Evolutionary conservation across 805 yeast species (phyloP), one percentile per base, ranked within the genome.

Genomic region (Wickerhamiella spandovensis): DNA sequence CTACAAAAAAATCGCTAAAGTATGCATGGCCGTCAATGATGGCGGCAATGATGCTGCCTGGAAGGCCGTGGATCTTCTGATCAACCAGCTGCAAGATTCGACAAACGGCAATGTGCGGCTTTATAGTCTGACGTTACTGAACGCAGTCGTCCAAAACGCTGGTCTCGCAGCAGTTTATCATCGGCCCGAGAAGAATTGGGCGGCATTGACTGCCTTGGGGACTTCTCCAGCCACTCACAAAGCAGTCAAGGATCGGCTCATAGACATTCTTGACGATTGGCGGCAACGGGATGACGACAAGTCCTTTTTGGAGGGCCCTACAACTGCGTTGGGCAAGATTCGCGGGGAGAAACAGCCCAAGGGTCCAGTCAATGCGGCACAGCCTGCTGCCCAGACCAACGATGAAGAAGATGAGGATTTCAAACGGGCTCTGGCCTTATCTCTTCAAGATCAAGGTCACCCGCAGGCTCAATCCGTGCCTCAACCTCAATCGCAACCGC

Each of bases 351-450:
- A 10, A 5, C 24, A 30, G 3, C n/a, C 18, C 28, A 22, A 15
- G 17, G 12, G n/a, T n/a, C 25, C 38, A 20, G 21, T 43, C 4
- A 18, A 43, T n/a, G 35, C 38, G 32, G 41, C 35, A 25, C 6
- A 7, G 20, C 39, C 15, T 10, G 39, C 35, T 22, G 43, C 30
- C 2, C 17, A n/a, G 6, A 32, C 10, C 12, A 53, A 50, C n/a
- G 56, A 56, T 28, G 56, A 72, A 22, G 97, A 90, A 56, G 95
- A 92, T 46, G 84, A 80, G 48, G 95, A 87, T 55, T 67, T 90
- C 45, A 81, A 79, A 58, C 74, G 81, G 54, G 95, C 84, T 0
- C 71, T 55, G 37, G 55, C 50, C 43, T 53, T 54, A 35, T 55
- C 57, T 23, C 48, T 53, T 45, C 47, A 44, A 48, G 63, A 54